phyloP scores from a whole-genome alignment of 176 grass and related monocot species.

The Lolium perenne region DNA sequence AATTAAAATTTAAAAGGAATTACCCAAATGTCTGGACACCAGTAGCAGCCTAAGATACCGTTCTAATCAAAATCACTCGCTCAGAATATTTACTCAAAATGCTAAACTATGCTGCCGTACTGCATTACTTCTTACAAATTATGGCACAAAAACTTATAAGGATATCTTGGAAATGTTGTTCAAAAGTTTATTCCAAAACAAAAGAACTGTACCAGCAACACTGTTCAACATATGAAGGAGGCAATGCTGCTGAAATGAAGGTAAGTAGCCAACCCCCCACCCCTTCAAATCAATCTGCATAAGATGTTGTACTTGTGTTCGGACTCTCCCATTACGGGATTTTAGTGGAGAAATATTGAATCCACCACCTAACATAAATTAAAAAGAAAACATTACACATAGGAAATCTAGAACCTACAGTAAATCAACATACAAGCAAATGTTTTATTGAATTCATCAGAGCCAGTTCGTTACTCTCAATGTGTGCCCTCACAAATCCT shows the following conservation, averaged over 20 bases:
- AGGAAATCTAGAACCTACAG: constrained; percentile 16
- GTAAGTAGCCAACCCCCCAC: constrained; percentile 82
- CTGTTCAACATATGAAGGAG: constrained; percentile 97
- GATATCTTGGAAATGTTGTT: constrained; percentile 22
- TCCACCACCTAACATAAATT: constrained; percentile 49
- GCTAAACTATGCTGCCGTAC: neutral
- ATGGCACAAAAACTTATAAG: neutral
- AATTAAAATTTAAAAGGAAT: constrained; percentile 23
- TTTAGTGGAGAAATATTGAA: constrained; percentile 98
- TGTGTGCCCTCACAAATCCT: constrained; percentile 97
- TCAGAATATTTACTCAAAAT: constrained; percentile 23
- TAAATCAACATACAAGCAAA: constrained; percentile 35
- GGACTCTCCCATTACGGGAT: constrained; percentile 72
- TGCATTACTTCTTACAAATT: neutral
- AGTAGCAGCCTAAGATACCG: neutral
- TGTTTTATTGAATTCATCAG: constrained; percentile 22
- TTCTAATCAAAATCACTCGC: constrained; percentile 6
- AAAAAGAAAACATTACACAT: constrained; percentile 13
- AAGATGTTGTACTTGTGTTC: constrained; percentile 95
- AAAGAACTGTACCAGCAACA: constrained; percentile 71
- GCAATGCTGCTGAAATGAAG: constrained; percentile 94
- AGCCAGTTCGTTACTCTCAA: constrained; percentile 72
- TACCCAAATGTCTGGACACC: neutral
- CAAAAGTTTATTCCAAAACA: constrained; percentile 13
- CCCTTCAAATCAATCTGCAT: constrained; percentile 99